Evolutionary conservation across 2,329 filamentous ascomycete species (phyloP).

Genomic region (Trichophyton equinum): DNA sequence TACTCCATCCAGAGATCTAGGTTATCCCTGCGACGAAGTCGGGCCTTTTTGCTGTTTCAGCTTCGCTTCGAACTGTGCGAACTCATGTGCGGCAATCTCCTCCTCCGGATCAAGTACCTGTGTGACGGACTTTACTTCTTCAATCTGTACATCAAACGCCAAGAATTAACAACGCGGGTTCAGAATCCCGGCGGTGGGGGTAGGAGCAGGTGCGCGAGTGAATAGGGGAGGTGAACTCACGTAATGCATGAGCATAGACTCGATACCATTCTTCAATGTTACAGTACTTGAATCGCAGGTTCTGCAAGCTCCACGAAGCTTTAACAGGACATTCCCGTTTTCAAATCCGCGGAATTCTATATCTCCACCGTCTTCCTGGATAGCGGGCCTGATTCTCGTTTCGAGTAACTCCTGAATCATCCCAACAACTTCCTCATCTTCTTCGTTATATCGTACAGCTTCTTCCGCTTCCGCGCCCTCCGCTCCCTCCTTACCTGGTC

Average conservation of each 20-base stretch:
- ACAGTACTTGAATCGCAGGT: constrained; percentile 96
- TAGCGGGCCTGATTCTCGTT: constrained; percentile 85
- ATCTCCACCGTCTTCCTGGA: constrained; percentile 94
- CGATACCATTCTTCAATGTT: constrained; percentile 93
- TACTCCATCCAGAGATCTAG: constrained; percentile 40
- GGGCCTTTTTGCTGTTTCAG: constrained; percentile 46
- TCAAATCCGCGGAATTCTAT: constrained; percentile 91
- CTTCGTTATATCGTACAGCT: constrained; percentile 69
- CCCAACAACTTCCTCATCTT: constrained; percentile 84
- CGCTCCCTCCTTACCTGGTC: constrained; percentile 33
- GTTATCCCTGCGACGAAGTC: constrained; percentile 32
- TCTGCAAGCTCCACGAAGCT: constrained; percentile 81
- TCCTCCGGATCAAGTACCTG: constrained; percentile 89
- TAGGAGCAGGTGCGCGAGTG: neutral
- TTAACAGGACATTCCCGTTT: constrained; percentile 70
- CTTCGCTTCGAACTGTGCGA: constrained; percentile 91
- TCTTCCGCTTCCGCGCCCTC: constrained; percentile 39
- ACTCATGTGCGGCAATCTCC: constrained; percentile 73
- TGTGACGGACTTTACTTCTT: constrained; percentile 85
- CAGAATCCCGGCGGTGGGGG: neutral
- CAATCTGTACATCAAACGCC: constrained; percentile 51
- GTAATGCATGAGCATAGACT: constrained; percentile 96
- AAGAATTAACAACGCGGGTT: neutral
- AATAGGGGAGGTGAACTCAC: constrained; percentile 41
- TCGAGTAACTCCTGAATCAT: constrained; percentile 99